Base-by-base conservation (phyloP, 768 basidiomycete genomes). In the Lactarius pseudohatsudake region DNA sequence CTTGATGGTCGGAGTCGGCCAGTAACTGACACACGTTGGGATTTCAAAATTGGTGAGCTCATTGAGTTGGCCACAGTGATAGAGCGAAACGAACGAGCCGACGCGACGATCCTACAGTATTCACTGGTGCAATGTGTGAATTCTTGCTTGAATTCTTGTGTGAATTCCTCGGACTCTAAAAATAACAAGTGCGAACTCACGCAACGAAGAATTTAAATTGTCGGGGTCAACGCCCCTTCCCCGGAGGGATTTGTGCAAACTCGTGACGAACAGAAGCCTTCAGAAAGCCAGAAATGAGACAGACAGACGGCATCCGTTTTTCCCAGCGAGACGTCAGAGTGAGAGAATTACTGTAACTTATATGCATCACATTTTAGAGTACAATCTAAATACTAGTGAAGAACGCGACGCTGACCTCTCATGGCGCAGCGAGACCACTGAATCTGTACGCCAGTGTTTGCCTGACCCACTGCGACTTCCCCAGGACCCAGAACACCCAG, bases 391-490 rank as follows among this genome's bases (percentile, higher is more conserved):
- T 22, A 50, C 13, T 15, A 11, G 50, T 13, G 47, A 26, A 50
- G 11, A 26, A 53, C 26, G 13, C 6, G 47, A 6, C 26, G 13
- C 26, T 53, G 26, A 54, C 47, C 34, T 68, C 59, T 68, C 61
- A 75, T 32, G 64, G 70, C 9, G 68, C 65, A 20, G 60, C 72
- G 26, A 79, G 63, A n/a, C 78, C 78, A 55, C 76, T 76, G 26
- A 77, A 62, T 41, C 65, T 59, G 69, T 69, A 75, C 28, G 76
- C 75, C 6, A 71, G 56, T 2, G 60, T 61, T 32, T 69, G 61
- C 64, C 69, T 64, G 43, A 76, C 59, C 60, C 66, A 70, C 5
- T 66, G 64, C 3, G 78, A 66, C 36, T 43, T 66, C 30, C 70
- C 70, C 3, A 72, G 9, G 13, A 65, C 0, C 69, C 75, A 71